Percentiles rank a stretch among this genome's conserved stretches.
Evolutionary conservation across 2,329 filamentous ascomycete genomes (phyloP).

Genomic region (Fusarium metavorans): DNA sequence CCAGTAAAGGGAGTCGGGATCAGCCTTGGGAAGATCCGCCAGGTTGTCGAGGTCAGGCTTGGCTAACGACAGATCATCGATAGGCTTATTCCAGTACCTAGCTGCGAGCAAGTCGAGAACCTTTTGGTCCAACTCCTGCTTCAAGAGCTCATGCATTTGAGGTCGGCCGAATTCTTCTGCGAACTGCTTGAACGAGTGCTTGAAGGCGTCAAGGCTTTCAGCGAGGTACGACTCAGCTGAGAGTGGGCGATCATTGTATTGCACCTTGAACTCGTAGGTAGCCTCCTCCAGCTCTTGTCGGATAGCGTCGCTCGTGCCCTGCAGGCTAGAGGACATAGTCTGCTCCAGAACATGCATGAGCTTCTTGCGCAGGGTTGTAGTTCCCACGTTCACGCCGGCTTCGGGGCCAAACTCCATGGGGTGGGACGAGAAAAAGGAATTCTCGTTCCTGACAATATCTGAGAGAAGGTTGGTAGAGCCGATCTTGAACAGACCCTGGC

Average conservation of each 20-base stretch:
- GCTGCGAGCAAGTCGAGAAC: slow-evolving; percentile 93
- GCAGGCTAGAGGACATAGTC: slow-evolving; percentile 94
- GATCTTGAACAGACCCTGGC: slow-evolving; percentile 83
- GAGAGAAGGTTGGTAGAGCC: slow-evolving; percentile 82
- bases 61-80: slow-evolving; percentile 80
- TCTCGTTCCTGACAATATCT: slow-evolving; percentile 89
- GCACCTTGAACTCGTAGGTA: slow-evolving; percentile 98
- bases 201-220: slow-evolving; percentile 94
- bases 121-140: slow-evolving; percentile 92
- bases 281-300: slow-evolving; percentile 96
- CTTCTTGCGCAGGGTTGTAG: slow-evolving; percentile 89
- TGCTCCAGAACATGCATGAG: slow-evolving; percentile 97
- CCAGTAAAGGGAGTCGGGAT: slow-evolving; percentile 90
- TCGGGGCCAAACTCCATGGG: slow-evolving; percentile 82
- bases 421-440: slow-evolving; percentile 86
- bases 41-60: slow-evolving; percentile 78
- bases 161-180: slow-evolving; percentile 88
- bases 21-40: slow-evolving; percentile 83
- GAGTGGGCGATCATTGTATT: slow-evolving; percentile 96
- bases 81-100: slow-evolving; percentile 96
- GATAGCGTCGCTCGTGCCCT: slow-evolving; percentile 91
- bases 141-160: slow-evolving; percentile 90
- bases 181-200: slow-evolving; percentile 97
- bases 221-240: slow-evolving; percentile 97
- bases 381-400: slow-evolving; percentile 82